Evolutionary conservation across 2,329 filamentous ascomycete genomes (phyloP).

Genomic region (Volutella citrinella): DNA sequence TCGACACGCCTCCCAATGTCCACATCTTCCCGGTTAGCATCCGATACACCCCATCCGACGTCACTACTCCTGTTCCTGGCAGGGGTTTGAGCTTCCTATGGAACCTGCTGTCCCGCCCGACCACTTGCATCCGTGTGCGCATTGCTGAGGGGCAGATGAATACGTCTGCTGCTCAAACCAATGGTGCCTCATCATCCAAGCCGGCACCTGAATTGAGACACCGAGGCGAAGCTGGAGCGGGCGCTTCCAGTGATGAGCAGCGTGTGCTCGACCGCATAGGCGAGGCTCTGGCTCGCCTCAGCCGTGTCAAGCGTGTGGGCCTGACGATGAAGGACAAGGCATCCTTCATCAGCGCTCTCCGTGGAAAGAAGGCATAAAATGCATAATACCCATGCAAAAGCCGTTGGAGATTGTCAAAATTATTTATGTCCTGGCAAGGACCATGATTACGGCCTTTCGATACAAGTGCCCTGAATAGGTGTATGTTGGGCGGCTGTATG

Average conservation of each 20-base stretch:
- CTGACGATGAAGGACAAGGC: slow-evolving; percentile 80
- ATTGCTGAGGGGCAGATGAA: slow-evolving; percentile 75
- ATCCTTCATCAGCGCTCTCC: slow-evolving; percentile 72
- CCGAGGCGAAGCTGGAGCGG: slow-evolving; percentile 28
- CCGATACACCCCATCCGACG: slow-evolving; percentile 82
- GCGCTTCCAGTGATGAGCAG: slow-evolving; percentile 57
- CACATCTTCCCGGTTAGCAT: slow-evolving; percentile 90
- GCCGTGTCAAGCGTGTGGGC: slow-evolving; percentile 84
- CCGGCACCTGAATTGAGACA: slow-evolving; percentile 25
- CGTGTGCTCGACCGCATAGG: slow-evolving; percentile 73
- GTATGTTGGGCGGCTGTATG: no score
- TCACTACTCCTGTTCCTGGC: slow-evolving; percentile 85
- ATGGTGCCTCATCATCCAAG: slow-evolving; percentile 29
- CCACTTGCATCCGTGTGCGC: slow-evolving; percentile 85
- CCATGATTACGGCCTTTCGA: no score
- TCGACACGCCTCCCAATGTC: slow-evolving; percentile 62
- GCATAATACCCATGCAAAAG: background rate
- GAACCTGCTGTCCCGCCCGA: slow-evolving; percentile 79
- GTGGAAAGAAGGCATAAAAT: slow-evolving; percentile 35
- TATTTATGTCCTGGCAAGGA: no score
- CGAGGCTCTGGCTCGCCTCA: slow-evolving; percentile 82
- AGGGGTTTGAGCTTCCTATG: slow-evolving; percentile 74
- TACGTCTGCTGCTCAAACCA: slow-evolving; percentile 36
- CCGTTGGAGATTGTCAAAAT: no score
- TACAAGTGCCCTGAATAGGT: no score